Evolutionary conservation across 2,329 filamentous ascomycete genomes (phyloP).

Genomic region (Verticillium longisporum): DNA sequence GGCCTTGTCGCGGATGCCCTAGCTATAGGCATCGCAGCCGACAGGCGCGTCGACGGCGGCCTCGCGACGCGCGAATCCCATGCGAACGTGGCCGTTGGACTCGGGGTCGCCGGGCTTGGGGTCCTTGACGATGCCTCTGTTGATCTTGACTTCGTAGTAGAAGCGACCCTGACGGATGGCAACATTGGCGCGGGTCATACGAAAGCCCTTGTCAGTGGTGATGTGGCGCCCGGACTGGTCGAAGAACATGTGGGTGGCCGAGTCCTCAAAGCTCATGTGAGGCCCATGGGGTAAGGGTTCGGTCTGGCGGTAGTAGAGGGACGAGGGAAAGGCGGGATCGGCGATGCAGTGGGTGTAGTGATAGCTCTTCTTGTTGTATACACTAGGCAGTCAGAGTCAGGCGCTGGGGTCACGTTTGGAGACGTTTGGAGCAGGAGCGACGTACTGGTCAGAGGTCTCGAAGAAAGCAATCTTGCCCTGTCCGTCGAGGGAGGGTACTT

Average conservation of each 20-base stretch:
- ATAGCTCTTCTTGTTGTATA: conserved; percentile 65
- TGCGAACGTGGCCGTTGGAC: conserved; percentile 61
- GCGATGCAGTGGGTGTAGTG: conserved; percentile 88
- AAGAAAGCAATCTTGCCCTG: conserved; percentile 46
- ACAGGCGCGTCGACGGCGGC: conserved; percentile 77
- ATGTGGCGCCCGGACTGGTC: conserved; percentile 68
- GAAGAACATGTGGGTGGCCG: conserved; percentile 78
- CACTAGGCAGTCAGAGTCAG: conserved; percentile 25
- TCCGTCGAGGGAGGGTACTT: conserved; percentile 40
- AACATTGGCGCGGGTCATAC: conserved; percentile 85
- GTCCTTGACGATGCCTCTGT: conserved; percentile 59
- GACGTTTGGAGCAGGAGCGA: conserved; percentile 6
- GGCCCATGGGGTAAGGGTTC: conserved; percentile 79
- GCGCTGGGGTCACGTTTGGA: background rate
- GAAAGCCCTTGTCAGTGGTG: conserved; percentile 87
- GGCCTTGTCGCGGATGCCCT: conserved; percentile 81
- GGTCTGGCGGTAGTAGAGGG: conserved; percentile 81
- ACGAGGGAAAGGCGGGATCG: conserved; percentile 79
- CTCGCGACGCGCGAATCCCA: conserved; percentile 81
- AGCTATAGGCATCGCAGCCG: conserved; percentile 87
- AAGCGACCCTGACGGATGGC: conserved; percentile 82
- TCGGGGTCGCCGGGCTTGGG: conserved; percentile 35
- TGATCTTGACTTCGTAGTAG: conserved; percentile 92
- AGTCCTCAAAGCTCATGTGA: conserved; percentile 88
- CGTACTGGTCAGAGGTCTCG: conserved; percentile 60